Conservation (phyloP, 176 grass and related monocot species). For the Oryza longistaminata region DNA sequence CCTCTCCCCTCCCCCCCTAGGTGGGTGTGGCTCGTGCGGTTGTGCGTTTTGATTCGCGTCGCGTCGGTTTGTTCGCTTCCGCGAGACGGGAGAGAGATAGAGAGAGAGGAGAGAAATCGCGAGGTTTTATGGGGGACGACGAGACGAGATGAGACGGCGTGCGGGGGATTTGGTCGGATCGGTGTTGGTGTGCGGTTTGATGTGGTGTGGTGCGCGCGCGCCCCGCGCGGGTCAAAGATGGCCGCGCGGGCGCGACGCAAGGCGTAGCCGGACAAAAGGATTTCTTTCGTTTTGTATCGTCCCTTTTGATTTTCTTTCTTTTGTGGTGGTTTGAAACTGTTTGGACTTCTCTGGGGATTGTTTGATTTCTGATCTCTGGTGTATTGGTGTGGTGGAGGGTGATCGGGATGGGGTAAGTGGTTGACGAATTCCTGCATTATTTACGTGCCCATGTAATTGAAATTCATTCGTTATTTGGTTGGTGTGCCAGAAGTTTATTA, state of each 20-base stretch:
- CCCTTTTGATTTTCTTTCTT: not conserved
- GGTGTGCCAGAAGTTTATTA: not conserved
- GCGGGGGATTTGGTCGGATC: not conserved
- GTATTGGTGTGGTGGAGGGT: slow-evolving; percentile 12
- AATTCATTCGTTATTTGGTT: not conserved
- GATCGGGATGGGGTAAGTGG: slow-evolving; percentile 5
- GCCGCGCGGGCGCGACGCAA: not conserved
- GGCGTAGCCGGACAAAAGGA: not conserved
- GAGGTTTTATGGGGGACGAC: slow-evolving; percentile 26
- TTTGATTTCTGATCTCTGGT: not conserved
- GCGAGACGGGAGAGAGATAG: not conserved
- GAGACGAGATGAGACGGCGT: slow-evolving; percentile 1
- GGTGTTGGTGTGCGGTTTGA: not conserved
- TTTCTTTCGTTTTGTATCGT: not conserved
- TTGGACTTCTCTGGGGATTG: slow-evolving; percentile 18
- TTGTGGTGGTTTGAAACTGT: slow-evolving; percentile 26
- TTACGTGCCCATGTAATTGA: not conserved
- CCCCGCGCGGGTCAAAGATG: slow-evolving; percentile 38
- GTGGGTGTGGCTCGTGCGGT: slow-evolving; percentile 19
- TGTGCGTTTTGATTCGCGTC: slow-evolving; percentile 46
- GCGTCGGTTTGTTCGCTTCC: slow-evolving; percentile 18
- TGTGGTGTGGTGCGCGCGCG: not conserved
- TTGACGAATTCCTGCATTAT: slow-evolving; percentile 1
- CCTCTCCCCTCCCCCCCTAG: not conserved
- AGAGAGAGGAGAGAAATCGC: not conserved